Conservation (phyloP, 139 green algal genomes). For the Mesotaenium endlicherianum region DNA sequence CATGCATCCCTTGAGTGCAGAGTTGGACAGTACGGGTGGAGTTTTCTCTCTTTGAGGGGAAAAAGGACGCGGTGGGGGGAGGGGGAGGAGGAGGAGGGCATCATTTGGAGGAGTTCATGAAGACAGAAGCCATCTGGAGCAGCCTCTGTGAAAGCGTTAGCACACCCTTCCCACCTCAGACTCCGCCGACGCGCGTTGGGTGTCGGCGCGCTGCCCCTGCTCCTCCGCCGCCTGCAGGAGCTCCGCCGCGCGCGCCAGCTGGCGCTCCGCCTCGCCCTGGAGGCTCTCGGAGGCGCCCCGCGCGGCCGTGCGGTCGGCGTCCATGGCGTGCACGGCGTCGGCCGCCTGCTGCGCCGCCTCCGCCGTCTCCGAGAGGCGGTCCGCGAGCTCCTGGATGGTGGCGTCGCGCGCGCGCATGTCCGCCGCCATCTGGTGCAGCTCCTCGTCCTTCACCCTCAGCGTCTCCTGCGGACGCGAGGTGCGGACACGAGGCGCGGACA, state of each 20-base stretch:
- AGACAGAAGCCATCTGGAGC: background rate
- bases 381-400: constrained; percentile 6
- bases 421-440: constrained; percentile 24
- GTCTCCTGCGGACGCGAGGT: constrained; percentile 39
- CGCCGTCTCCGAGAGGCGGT: constrained; percentile 25
- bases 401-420: constrained; percentile 33
- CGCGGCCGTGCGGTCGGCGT: constrained; percentile 12
- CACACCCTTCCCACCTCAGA: background rate
- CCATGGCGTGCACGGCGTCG: constrained; percentile 1
- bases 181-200: background rate
- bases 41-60: too few species aligned
- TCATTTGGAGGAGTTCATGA: too few species aligned
- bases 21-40: too few species aligned
- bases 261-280: background rate
- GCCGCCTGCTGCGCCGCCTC: constrained; percentile 28
- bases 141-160: too few species aligned
- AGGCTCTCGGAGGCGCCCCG: background rate
- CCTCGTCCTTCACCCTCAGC: constrained; percentile 51
- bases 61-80: too few species aligned
- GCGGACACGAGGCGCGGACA: too few species aligned
- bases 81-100: too few species aligned
- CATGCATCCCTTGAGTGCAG: too few species aligned
- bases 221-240: constrained; percentile 12
- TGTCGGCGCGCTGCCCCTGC: background rate
- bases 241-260: background rate